Evolutionary conservation across 2,329 filamentous ascomycete genomes (phyloP), one percentile per base, ranked within the genome.

Genomic region (Fusarium torulosum): DNA sequence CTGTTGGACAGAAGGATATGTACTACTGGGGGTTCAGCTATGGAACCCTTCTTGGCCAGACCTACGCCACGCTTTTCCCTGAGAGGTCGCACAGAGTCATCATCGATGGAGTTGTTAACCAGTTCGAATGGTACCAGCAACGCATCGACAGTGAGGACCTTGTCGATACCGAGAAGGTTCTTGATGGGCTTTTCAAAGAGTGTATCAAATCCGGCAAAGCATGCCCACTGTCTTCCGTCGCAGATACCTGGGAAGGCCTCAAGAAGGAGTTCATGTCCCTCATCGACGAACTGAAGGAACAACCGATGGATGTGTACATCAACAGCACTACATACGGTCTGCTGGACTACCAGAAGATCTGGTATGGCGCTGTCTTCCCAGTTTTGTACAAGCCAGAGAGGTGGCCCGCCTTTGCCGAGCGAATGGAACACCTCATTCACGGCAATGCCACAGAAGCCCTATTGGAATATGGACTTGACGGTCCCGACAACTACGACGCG

Each of bases 11-110:
- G 25, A 49, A 77, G 43, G 66, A 73, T 2, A 73, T 80, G 70
- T 62, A 74, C 9, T 82, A 80, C 47, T 82, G 79, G 80, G 81
- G 81, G 0, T 76, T 81, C 52, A 81, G 78, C 52, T 83, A 83
- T 56, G 81, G 81, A 17, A 80, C 76, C 1, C 59, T 79, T 3
- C 74, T 83, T 4, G 82, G 81, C 1, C 74, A 76, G 44, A 81
- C 78, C 0, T 82, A 81, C 27, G 80, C 79, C 0, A 75, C 75
- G 0, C 72, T 82, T 37, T 79, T 77, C 19, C 77, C 79, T 0
- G 70, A 79, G 9, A 70, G 76, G 1, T 73, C 77, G 3, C 60
- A 69, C 10, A 73, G 79, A 17, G 64, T 80, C 43, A 72, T 78
- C n/a, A 75, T 80, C 11, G 79, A 80, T 15, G 78, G 78, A 9